Evolutionary conservation across 768 basidiomycete genomes (phyloP).

Genomic region (Termitomyces titanicus): DNA sequence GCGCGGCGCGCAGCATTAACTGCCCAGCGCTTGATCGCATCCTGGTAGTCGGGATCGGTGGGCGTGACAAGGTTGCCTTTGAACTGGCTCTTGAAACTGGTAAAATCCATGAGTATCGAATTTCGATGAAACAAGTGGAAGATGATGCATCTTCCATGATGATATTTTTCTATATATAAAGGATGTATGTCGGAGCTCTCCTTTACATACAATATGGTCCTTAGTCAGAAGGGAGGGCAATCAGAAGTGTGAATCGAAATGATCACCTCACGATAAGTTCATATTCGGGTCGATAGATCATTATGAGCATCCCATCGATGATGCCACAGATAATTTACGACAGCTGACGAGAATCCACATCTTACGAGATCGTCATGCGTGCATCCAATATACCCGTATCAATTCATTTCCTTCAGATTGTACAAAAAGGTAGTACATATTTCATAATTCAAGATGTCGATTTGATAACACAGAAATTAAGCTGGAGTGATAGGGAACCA

Average conservation of each 20-base stretch:
- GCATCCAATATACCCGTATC: not conserved
- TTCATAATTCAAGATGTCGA: not conserved
- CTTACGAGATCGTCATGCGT: too few species aligned
- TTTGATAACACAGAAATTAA: not conserved
- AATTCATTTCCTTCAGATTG: not conserved
- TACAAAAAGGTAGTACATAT: not conserved
- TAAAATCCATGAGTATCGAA: not conserved
- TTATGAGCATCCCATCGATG: too few species aligned
- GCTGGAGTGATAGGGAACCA: constrained; percentile 30
- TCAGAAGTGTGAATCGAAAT: not conserved
- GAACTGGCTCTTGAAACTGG: constrained; percentile 8
- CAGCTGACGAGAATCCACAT: too few species aligned
- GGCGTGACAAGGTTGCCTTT: constrained; percentile 14
- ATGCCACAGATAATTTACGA: too few species aligned
- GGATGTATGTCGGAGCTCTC: not conserved
- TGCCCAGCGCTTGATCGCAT: constrained; percentile 16
- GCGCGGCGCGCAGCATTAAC: constrained; percentile 13
- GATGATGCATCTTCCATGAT: not conserved
- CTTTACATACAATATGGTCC: not conserved
- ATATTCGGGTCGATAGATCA: not conserved
- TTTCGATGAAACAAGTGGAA: not conserved
- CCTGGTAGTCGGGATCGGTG: constrained; percentile 8
- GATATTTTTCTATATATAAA: not conserved
- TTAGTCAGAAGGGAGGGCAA: not conserved
- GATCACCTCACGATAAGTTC: not conserved